Base-by-base conservation (phyloP, 352 stramenopile species). In the Pythium rishiriense region DNA sequence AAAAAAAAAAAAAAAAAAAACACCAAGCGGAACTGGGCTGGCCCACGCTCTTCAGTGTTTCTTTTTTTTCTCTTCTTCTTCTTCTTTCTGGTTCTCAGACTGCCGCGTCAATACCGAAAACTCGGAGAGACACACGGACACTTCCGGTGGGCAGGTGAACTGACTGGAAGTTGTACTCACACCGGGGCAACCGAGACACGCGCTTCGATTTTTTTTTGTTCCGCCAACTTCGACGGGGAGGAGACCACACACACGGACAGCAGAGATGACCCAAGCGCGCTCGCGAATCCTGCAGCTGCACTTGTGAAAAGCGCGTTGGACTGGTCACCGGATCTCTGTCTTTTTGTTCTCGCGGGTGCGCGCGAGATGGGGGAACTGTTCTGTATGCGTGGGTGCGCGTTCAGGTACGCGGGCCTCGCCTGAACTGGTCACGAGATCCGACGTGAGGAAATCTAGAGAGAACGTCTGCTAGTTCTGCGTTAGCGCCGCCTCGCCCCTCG, bases 231-330 rank as follows among this genome's bases (percentile, higher is more conserved):
- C 31, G 10, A 14, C 17, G 33, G 17, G 33, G 33, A 39, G 33
- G 33, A 39, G 33, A 39, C n/a, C n/a, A 39, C 33, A 39, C 11
- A 14, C 11, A 14, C 33, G 33, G 33, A 39, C 41, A 25, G 29
- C 22, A 21, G 46, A 52, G 46, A 52, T 15, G 0, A 9, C 33
- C 33, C 3, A 39, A 4, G 24, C n/a, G 5, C 12, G 46, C 33
- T 19, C 21, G 22, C n/a, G 22, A 52, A 52, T 52, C 46, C 46
- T 52, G 42, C 46, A 52, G 46, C 46, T 52, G 46, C 46, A 25
- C 22, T 19, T 8, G 22, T 21, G 19, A 14, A 4, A 39, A 39
- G 33, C 2, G 33, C 33, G 33, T 19, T 31, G 46, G 25, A 52
- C 46, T 52, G 46, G 46, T 25, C 46, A 35, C 46, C 22, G 22